These are phyloP conservation scores for Hemisphaericaspora lyxosophila DNA, from an alignment of 1,139 yeast species.

Conservation along the genomic window DNA sequence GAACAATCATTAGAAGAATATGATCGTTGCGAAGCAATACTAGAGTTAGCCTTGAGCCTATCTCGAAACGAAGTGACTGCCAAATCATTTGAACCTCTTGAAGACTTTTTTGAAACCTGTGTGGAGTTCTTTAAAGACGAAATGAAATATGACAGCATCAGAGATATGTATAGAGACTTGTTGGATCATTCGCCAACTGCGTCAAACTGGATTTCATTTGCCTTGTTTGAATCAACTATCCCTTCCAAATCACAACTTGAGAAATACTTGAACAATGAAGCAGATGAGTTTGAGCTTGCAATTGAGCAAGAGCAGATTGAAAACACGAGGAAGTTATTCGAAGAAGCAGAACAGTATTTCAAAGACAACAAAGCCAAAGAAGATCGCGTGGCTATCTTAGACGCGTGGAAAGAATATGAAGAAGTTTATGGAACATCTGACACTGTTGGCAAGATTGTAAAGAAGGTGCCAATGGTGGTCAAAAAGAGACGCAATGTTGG, in stretches of 20 bases:
- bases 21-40: constrained; percentile 64
- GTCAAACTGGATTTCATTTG: constrained; percentile 64
- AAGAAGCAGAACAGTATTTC: constrained; percentile 50
- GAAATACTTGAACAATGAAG: constrained; percentile 38
- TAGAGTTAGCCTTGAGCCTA: constrained; percentile 46
- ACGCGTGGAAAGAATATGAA: constrained; percentile 71
- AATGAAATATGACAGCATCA: constrained; percentile 55
- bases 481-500: constrained; percentile 45
- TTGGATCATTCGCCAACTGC: constrained; percentile 35
- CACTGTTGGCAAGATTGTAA: constrained; percentile 33
- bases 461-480: constrained; percentile 58
- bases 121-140: constrained; percentile 63
- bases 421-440: constrained; percentile 54
- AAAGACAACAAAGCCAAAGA: constrained; percentile 36
- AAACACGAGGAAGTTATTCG: constrained; percentile 57
- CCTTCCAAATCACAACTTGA: constrained; percentile 56
- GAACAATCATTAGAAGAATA: constrained; percentile 72
- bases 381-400: constrained; percentile 54
- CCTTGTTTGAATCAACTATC: constrained; percentile 68
- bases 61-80: constrained; percentile 14
- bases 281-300: constrained; percentile 51
- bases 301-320: constrained; percentile 52
- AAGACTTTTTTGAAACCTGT: constrained; percentile 45
- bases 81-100: constrained; percentile 17
- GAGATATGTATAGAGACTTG: constrained; percentile 50